These are phyloP conservation scores for Leptographium procerum DNA, from an alignment of 2,329 filamentous ascomycete genomes.

Conservation along the genomic window DNA sequence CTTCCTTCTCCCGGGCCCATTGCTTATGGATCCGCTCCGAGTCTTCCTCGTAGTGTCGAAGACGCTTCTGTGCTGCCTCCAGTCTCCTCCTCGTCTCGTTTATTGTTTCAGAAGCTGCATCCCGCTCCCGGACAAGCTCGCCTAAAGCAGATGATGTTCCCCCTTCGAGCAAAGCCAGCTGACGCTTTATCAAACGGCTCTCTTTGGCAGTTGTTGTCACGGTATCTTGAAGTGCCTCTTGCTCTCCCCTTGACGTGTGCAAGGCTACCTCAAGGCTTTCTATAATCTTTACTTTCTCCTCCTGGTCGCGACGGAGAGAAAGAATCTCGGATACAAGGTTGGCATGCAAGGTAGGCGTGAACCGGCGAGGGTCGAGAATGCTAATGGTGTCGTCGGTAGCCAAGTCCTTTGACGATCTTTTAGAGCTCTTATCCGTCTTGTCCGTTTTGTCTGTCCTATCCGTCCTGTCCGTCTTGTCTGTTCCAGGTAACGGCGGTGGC, in stretches of 20 bases:
- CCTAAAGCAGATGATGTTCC: constrained; percentile 78
- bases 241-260: constrained; percentile 59
- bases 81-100: constrained; percentile 66
- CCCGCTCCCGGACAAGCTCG: constrained; percentile 73
- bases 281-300: constrained; percentile 78
- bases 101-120: constrained; percentile 64
- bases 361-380: constrained; percentile 77
- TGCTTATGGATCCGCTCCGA: constrained; percentile 64
- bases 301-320: constrained; percentile 73
- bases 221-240: constrained; percentile 55
- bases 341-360: constrained; percentile 90
- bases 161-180: constrained; percentile 76
- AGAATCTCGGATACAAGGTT: constrained; percentile 93
- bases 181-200: constrained; percentile 67
- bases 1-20: constrained; percentile 75
- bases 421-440: constrained; percentile 31
- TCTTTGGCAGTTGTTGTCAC: constrained; percentile 60
- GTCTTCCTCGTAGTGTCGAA: constrained; percentile 72
- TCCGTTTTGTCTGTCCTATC: constrained; percentile 29
- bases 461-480: constrained; percentile 27
- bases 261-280: constrained; percentile 71
- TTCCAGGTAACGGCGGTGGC: constrained; percentile 36
- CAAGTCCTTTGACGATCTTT: constrained; percentile 46
- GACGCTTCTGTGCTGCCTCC: constrained; percentile 65
- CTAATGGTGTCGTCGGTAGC: constrained; percentile 56